Conservation (phyloP, 306 rosid genomes). For the Trifolium subterraneum region DNA sequence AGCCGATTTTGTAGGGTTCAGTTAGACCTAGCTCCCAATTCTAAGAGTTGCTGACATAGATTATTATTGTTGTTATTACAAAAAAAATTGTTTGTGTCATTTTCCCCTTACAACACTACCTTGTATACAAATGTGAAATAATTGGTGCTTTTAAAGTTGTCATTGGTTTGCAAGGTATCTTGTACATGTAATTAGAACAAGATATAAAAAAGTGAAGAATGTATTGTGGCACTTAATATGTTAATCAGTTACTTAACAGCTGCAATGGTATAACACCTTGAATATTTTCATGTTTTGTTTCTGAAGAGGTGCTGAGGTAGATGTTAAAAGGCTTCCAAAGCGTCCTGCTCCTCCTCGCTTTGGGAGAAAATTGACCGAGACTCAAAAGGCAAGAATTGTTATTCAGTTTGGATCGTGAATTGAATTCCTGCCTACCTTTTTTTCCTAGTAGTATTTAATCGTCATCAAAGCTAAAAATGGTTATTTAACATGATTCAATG, state of each 20-base stretch:
- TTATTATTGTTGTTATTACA: too few species aligned
- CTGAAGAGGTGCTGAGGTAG: constrained; percentile 83
- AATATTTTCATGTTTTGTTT: constrained; percentile 25
- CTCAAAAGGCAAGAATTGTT: constrained; percentile 74
- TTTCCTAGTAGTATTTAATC: constrained; percentile 20
- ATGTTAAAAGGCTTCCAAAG: constrained; percentile 82
- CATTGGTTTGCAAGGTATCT: not conserved
- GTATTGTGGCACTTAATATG: not conserved
- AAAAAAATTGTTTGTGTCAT: too few species aligned
- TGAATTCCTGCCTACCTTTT: not conserved
- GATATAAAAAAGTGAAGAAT: not conserved
- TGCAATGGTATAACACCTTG: not conserved
- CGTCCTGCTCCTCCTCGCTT: constrained; percentile 95
- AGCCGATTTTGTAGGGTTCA: too few species aligned
- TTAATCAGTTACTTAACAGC: constrained; percentile 5
- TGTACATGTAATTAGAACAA: not conserved
- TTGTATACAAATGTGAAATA: too few species aligned
- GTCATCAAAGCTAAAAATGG: not conserved
- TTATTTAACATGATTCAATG: not conserved
- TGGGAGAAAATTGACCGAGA: constrained; percentile 80
- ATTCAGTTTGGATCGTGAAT: constrained; percentile 28
- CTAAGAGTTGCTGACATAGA: too few species aligned
- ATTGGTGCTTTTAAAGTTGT: not conserved
- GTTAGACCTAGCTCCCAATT: too few species aligned
- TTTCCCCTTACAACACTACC: too few species aligned